A percentile compares a stretch with the other conserved stretches of the same genome.
phyloP scores from a whole-genome alignment of 2,329 filamentous ascomycete genomes.

The Purpureocillium lavendulum region DNA sequence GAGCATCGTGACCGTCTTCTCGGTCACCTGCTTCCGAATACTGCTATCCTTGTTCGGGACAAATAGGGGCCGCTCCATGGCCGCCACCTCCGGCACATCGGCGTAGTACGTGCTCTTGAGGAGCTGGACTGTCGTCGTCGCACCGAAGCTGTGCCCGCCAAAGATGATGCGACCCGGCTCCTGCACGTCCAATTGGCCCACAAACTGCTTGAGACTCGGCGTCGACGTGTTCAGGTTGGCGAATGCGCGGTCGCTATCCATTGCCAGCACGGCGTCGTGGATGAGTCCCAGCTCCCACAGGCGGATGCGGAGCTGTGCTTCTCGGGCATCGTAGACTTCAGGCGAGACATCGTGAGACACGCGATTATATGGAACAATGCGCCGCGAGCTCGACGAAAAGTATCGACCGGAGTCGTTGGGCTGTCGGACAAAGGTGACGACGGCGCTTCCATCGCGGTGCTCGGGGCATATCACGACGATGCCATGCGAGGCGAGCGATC shows the following conservation, averaged over 20 bases:
- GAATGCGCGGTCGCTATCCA: slow-evolving; percentile 47
- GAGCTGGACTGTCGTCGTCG: slow-evolving; percentile 65
- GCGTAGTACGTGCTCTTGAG: slow-evolving; percentile 72
- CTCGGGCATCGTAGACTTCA: slow-evolving; percentile 58
- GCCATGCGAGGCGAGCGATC: slow-evolving; percentile 72
- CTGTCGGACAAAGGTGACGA: slow-evolving; percentile 62
- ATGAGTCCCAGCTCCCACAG: slow-evolving; percentile 71
- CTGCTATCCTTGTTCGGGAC: slow-evolving; percentile 44
- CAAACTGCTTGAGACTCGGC: slow-evolving; percentile 48
- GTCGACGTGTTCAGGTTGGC: slow-evolving; percentile 46
- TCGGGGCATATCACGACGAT: slow-evolving; percentile 75
- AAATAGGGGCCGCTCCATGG: slow-evolving; percentile 52
- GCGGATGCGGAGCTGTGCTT: slow-evolving; percentile 65
- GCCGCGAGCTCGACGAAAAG: slow-evolving; percentile 16
- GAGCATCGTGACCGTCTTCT: slow-evolving; percentile 56
- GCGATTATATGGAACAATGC: slow-evolving; percentile 37
- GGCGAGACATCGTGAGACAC: slow-evolving; percentile 55
- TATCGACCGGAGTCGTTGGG: slow-evolving; percentile 36
- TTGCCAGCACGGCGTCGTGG: slow-evolving; percentile 57
- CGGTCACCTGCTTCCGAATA: slow-evolving; percentile 59
- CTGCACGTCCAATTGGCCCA: slow-evolving; percentile 55
- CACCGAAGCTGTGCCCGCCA: slow-evolving; percentile 75
- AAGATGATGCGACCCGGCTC: slow-evolving; percentile 66
- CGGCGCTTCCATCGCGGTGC: slow-evolving; percentile 73
- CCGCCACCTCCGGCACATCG: slow-evolving; percentile 32